Conservation (phyloP, 495 filamentous ascomycete species). For the Talaromyces wortmannii region DNA sequence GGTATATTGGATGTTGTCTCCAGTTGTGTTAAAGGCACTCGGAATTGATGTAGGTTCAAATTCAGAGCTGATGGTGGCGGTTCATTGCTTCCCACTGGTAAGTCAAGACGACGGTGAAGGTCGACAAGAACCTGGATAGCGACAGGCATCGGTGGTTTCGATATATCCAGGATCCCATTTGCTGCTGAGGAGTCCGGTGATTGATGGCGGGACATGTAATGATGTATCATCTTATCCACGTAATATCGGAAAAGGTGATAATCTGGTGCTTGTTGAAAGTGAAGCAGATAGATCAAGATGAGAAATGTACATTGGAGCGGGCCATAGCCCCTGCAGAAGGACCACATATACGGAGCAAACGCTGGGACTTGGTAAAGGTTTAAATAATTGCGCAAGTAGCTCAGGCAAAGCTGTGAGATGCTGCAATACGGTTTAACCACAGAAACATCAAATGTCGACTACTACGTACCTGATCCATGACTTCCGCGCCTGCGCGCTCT, state of each 20-base stretch:
- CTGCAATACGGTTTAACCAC: constrained; percentile 3
- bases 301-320: constrained; percentile 7
- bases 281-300: constrained; percentile 1
- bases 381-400: constrained; percentile 6
- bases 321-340: constrained; percentile 1
- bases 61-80: background rate
- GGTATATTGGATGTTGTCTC: background rate
- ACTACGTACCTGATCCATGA: constrained; percentile 3
- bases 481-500: background rate
- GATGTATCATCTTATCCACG: background rate
- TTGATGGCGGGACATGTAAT: background rate
- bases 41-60: background rate
- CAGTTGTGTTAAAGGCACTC: background rate
- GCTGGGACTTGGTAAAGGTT: constrained; percentile 5
- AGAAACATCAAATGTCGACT: background rate
- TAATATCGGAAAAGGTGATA: background rate
- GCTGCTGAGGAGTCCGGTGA: background rate
- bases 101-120: background rate
- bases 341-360: constrained; percentile 12
- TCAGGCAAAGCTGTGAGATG: background rate
- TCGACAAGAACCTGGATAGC: background rate
- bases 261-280: background rate
- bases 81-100: background rate
- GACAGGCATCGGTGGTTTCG: background rate
- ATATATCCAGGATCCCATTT: background rate